Conservation (phyloP, 345 rosid genomes). For the Rhizophora apiculata region DNA sequence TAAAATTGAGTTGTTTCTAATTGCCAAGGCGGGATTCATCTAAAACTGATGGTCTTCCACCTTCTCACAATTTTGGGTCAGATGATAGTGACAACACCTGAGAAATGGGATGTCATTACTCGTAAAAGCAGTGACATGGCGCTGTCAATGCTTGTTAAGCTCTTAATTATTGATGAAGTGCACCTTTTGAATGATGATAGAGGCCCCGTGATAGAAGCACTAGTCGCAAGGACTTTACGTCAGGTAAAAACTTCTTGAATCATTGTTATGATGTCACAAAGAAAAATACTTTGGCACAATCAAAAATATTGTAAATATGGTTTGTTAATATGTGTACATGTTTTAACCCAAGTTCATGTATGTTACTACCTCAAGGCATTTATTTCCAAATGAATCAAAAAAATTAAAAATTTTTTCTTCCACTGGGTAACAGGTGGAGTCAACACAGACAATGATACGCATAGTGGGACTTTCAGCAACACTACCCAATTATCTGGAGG, state of each 20-base stretch:
- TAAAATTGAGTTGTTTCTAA: background rate
- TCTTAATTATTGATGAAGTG: constrained; percentile 95
- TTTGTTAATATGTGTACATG: too few relatives aligned
- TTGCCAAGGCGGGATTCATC: background rate
- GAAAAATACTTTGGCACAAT: background rate
- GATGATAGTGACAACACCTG: constrained; percentile 99
- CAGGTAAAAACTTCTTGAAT: constrained; percentile 54
- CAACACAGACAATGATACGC: constrained; percentile 96
- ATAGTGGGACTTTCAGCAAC: constrained; percentile 99
- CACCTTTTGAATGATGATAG: constrained; percentile 99
- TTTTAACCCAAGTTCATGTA: too few relatives aligned
- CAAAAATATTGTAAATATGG: too few relatives aligned
- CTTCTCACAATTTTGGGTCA: constrained; percentile 26
- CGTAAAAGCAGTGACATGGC: constrained; percentile 99
- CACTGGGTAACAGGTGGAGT: constrained; percentile 70
- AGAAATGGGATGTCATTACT: constrained; percentile 99
- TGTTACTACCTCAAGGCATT: too few relatives aligned
- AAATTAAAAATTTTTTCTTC: background rate
- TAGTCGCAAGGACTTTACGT: constrained; percentile 96
- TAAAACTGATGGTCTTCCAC: constrained; percentile 18
- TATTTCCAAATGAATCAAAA: too few relatives aligned
- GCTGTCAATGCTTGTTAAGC: constrained; percentile 93
- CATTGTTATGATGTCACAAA: background rate
- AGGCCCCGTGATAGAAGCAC: constrained; percentile 97
- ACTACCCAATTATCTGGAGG: constrained; percentile 90